These are phyloP conservation scores for Tinospora cordifolia DNA, from an alignment of 164 flowering plant genomes.

Conservation along the genomic window DNA sequence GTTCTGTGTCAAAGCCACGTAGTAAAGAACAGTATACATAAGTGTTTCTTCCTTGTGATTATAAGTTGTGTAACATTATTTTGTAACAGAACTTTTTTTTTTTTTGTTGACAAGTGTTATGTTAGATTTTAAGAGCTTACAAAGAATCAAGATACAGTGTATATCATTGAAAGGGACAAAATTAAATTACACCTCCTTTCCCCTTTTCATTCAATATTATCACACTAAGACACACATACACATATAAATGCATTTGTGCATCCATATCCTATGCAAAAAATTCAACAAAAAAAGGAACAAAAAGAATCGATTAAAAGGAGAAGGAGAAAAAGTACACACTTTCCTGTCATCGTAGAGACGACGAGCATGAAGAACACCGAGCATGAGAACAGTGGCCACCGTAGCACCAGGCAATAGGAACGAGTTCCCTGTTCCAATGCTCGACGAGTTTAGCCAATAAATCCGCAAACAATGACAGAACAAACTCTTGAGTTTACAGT, in stretches of 20 bases:
- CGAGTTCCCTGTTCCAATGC: conserved; percentile 37
- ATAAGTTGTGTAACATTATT: not conserved
- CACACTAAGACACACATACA: too few species aligned
- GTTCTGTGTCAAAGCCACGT: too few species aligned
- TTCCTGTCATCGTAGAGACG: conserved; percentile 78
- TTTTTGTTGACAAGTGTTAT: too few species aligned
- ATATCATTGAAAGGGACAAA: not conserved
- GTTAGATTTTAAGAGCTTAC: not conserved
- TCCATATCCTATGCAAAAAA: too few species aligned
- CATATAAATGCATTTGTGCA: too few species aligned
- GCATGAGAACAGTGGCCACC: conserved; percentile 85
- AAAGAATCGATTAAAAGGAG: too few species aligned
- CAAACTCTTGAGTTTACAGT: too few species aligned
- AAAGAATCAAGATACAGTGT: not conserved
- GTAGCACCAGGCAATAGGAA: conserved; percentile 88
- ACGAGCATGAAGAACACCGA: conserved; percentile 87
- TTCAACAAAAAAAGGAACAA: too few species aligned
- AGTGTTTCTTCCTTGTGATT: not conserved
- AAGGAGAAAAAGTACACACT: conserved; percentile 27
- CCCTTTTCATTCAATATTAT: too few species aligned
- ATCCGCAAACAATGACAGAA: not conserved
- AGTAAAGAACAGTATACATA: not conserved
- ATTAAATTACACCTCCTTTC: not conserved
- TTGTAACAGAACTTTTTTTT: too few species aligned
- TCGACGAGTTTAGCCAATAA: not conserved